phyloP scores from a whole-genome alignment of 2,329 filamentous ascomycete species.

The Aspergillus fructus region DNA sequence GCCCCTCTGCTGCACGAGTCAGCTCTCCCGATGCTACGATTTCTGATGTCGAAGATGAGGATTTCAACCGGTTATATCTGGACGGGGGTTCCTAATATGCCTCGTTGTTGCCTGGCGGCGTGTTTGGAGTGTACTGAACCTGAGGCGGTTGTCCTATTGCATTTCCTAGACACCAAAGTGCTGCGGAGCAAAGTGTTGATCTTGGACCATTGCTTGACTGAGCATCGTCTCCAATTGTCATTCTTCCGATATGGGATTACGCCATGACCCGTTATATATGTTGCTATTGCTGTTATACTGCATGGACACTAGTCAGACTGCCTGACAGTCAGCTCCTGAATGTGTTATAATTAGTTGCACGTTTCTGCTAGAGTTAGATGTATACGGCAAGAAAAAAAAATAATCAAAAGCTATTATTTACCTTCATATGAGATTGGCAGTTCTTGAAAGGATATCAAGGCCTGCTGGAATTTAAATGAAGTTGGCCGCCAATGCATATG shows the following conservation, averaged over 20 bases:
- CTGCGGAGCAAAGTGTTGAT: not conserved
- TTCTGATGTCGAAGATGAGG: constrained; percentile 34
- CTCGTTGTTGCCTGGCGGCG: not conserved
- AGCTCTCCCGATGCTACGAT: constrained; percentile 36
- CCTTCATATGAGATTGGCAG: not conserved
- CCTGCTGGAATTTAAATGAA: too few relatives aligned
- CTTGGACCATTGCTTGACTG: constrained; percentile 1
- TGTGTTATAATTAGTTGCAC: not conserved
- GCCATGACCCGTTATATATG: constrained; percentile 9
- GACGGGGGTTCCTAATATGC: constrained; percentile 25
- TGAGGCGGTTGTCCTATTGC: not conserved
- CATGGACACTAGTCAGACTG: constrained; percentile 1
- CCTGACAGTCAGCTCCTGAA: not conserved
- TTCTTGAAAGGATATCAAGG: too few relatives aligned
- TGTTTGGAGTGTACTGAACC: not conserved
- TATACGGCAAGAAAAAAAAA: not conserved
- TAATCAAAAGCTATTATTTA: not conserved
- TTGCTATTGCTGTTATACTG: constrained; percentile 9
- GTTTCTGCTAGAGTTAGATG: constrained; percentile 1
- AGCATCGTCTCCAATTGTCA: not conserved
- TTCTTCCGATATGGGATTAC: not conserved
- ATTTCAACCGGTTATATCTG: constrained; percentile 35
- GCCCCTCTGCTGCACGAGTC: constrained; percentile 18
- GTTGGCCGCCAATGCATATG: not conserved
- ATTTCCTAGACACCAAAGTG: constrained; percentile 3